phyloP scores from a whole-genome alignment of 805 yeast genomes.

The Candida nonsorbophila region DNA sequence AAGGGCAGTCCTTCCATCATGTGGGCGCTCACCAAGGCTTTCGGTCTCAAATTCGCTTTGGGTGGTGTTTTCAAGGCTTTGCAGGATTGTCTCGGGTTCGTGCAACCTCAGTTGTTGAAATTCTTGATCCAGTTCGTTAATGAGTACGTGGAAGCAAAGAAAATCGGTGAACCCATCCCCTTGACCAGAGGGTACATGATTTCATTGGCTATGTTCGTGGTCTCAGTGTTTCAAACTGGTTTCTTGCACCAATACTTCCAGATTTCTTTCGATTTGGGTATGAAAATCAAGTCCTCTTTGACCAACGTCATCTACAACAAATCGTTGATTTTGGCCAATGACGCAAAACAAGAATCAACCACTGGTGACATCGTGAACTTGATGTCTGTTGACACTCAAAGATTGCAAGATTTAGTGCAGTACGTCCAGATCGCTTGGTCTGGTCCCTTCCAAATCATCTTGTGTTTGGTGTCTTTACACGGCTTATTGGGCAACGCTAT shows the following conservation, averaged over 20 bases:
- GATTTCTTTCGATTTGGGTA: slow-evolving; percentile 69
- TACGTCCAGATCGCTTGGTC: slow-evolving; percentile 82
- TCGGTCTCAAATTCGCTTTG: slow-evolving; percentile 63
- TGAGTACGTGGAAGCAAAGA: slow-evolving; percentile 31
- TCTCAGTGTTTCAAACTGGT: slow-evolving; percentile 74
- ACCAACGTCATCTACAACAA: slow-evolving; percentile 66
- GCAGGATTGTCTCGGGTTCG: slow-evolving; percentile 68
- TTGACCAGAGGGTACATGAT: slow-evolving; percentile 71
- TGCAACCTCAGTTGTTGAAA: slow-evolving; percentile 27
- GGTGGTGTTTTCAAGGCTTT: slow-evolving; percentile 69
- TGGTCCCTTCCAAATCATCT: slow-evolving; percentile 80
- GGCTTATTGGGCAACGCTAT: slow-evolving; percentile 77
- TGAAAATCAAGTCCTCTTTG: slow-evolving; percentile 66
- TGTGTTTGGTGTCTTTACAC: slow-evolving; percentile 72
- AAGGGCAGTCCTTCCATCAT: slow-evolving; percentile 46
- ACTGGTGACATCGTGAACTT: slow-evolving; percentile 93
- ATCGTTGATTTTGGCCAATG: slow-evolving; percentile 63
- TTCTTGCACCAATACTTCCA: slow-evolving; percentile 76
- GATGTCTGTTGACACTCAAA: slow-evolving; percentile 91
- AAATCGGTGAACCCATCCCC: slow-evolving; percentile 46
- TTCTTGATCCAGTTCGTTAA: slow-evolving; percentile 25
- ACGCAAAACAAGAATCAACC: slow-evolving; percentile 62
- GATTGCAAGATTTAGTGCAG: slow-evolving; percentile 78
- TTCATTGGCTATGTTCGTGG: slow-evolving; percentile 67
- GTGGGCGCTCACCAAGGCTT: slow-evolving; percentile 60